Percentiles rank a stretch among this genome's conserved stretches.
Conservation (phyloP, 306 rosid genomes). For the Vicia villosa region DNA sequence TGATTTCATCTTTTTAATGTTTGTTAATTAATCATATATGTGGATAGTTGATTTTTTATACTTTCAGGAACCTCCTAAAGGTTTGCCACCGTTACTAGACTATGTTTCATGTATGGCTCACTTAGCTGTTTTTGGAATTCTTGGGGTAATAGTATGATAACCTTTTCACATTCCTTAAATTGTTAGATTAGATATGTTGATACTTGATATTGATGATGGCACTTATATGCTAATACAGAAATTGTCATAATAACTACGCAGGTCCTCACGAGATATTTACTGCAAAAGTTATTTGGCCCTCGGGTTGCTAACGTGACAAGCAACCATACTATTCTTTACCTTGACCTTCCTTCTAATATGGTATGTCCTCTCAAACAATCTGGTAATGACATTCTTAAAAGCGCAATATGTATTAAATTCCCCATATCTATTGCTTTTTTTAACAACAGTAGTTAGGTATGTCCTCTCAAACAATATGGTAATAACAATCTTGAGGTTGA, state of each 20-base stretch:
- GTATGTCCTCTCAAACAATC: constrained; percentile 37
- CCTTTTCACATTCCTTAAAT: background rate
- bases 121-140: constrained; percentile 52
- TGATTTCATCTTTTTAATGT: background rate
- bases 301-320: constrained; percentile 58
- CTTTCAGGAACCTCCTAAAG: constrained; percentile 46
- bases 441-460: too few species aligned
- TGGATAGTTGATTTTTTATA: background rate
- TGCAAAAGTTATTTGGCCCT: constrained; percentile 80
- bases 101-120: constrained; percentile 44
- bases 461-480: too few species aligned
- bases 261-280: constrained; percentile 76
- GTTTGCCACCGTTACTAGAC: constrained; percentile 43
- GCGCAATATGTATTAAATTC: background rate
- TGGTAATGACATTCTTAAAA: too few species aligned
- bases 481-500: constrained; percentile 23
- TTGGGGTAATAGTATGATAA: constrained; percentile 48
- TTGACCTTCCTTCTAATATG: constrained; percentile 94
- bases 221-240: constrained; percentile 20
- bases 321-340: constrained; percentile 57
- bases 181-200: background rate
- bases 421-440: constrained; percentile 12
- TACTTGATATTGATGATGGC: background rate
- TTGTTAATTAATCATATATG: constrained; percentile 16
- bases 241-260: constrained; percentile 37